Percentiles rank a stretch among this genome's conserved stretches.
phyloP scores from a whole-genome alignment of 768 basidiomycete genomes.

The Leucosporidium yakuticum region DNA sequence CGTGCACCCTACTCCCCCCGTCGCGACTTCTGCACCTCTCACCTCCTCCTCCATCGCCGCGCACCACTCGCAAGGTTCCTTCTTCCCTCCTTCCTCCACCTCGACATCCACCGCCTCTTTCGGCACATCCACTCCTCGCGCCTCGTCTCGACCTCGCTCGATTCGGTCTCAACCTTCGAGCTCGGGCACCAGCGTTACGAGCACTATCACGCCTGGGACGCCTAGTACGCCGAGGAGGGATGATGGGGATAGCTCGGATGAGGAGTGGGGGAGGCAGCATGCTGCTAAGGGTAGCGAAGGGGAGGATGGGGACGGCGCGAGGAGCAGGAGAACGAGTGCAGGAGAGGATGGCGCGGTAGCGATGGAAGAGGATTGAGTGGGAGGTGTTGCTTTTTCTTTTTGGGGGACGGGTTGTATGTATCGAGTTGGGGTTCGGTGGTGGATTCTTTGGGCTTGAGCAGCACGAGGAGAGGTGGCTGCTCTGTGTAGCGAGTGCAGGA shows the following conservation, averaged over 20 bases:
- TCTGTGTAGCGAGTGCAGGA: too few relatives aligned
- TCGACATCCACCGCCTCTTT: too few relatives aligned
- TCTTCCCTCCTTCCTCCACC: background rate
- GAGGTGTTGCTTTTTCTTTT: too few relatives aligned
- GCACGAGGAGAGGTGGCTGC: too few relatives aligned
- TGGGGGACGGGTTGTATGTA: background rate
- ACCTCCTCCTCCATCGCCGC: background rate
- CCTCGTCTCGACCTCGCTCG: background rate
- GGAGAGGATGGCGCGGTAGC: background rate
- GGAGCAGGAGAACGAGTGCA: too few relatives aligned
- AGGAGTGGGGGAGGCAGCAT: background rate
- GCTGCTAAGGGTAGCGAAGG: too few relatives aligned
- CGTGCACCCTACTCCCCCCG: background rate
- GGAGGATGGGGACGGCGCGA: background rate
- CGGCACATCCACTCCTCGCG: too few relatives aligned
- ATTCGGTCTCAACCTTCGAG: constrained; percentile 9
- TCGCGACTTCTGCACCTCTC: too few relatives aligned
- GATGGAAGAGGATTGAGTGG: constrained; percentile 16
- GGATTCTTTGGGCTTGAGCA: too few relatives aligned
- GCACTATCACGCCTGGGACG: constrained; percentile 23
- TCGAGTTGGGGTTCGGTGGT: too few relatives aligned
- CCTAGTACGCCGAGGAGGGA: constrained; percentile 14
- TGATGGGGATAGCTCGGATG: background rate
- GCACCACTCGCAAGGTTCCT: background rate
- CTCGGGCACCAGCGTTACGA: constrained; percentile 14